Evolutionary conservation across 2,329 filamentous ascomycete genomes (phyloP), one percentile per base, ranked within the genome.

Genomic region (Talaromyces atroroseus): DNA sequence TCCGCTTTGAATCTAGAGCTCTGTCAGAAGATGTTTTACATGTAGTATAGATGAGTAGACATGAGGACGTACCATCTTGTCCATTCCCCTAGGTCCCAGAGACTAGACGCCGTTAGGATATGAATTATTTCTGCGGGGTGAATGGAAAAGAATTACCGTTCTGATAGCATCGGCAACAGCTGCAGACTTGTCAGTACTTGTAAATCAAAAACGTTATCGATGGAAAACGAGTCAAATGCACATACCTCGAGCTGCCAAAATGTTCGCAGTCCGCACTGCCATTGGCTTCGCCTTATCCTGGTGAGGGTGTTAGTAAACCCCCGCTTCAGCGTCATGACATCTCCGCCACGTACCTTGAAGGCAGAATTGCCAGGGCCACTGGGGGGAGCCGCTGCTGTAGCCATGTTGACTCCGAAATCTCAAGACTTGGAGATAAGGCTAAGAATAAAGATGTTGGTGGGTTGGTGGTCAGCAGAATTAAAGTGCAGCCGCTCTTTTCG

Each of bases 101-200:
- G 94, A 97, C 73, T 82, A 66, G 62, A 61, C 61, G 58, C 59
- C 64, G 67, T 74, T 74, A 74, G 73, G 67, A 70, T 68, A 71
- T 71, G 68, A 70, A 68, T 49, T 44, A 51, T 59, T 32, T 16
- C 34, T 32, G 44, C 50, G 49, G 53, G 46, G 49, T 50, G 29
- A 26, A 29, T 49, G 23, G 49, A 50, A 54, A 77, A 66, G 45
- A 5, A 40, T 44, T 79, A 83, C 80, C 64, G 92, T 97, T 80
- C 94, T 84, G 73, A 99, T 95, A 65, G 94, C 94, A 83, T 99
- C 94, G 73, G 94, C 88, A 70, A 99, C 92, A 71, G 94, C 94
- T 94, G 63, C 60, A 59, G 51, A 47, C n/a, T 44, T 45, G 48
- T 71, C 65, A 74, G 74, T 21, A 38, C 23, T 5, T 44, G 20